Base-by-base conservation (phyloP, 202 grass and related monocot species). In the Carex arenaria region DNA sequence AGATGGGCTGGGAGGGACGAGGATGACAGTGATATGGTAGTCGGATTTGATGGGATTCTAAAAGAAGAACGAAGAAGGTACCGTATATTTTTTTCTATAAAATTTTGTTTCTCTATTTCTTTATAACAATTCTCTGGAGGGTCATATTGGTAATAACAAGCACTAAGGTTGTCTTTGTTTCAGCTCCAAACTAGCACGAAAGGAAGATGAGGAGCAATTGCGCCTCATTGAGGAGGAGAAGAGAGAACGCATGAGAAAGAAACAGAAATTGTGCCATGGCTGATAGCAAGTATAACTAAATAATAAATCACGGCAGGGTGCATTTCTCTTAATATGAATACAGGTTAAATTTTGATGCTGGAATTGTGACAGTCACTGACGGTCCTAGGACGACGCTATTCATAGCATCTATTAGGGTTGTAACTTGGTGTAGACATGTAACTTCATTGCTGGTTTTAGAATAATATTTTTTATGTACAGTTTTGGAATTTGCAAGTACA, bases 21-120 rank as follows among this genome's bases (percentile, higher is more conserved):
- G 0, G 96, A 99, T 55, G 96, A 87, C 23, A 96, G 96, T 82
- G 93, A 99, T 78, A 99, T 99, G 96, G 96, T 96, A 79, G 93
- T 92, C 43, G 93, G 94, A 78, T 99, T 99, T 68, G 89, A 91
- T 87, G 86, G 85, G 28, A 99, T 99, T 34, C 91, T 94, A 45
- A 93, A 84, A 84, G 96, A 99, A 86, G 96, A 99, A 74, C 90
- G 61, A 66, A 86, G 80, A 76, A 99, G 93, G 93, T 98, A 89
- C n/a, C n/a, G n/a, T 45, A 3, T 10, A 76, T 71, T 22, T 80
- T 19, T 19, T 6, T 59, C 5, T 59, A n/a, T 0, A 19, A 12
- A 12, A n/a, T 59, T 1, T 4, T 19, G 5, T 17, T 5, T 11
- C 1, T 5, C 4, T 7, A 3, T 9, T 62, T 45, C 8, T 49